Percentiles rank a stretch among this genome's conserved stretches.
Conservation (phyloP, 257 asterid species). For the Dorcoceras hygrometricum region DNA sequence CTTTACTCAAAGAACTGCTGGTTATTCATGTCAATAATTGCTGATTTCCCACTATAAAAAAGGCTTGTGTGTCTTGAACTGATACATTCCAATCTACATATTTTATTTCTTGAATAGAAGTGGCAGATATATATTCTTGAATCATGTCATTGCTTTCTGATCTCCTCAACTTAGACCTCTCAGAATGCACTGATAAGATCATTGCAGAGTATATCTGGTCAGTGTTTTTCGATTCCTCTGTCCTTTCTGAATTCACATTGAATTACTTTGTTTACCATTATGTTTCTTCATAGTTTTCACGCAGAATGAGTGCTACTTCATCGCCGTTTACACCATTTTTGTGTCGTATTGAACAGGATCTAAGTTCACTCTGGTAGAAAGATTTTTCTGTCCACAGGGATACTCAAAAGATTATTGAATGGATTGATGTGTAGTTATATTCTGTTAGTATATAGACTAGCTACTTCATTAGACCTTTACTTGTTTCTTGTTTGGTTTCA, state of each 20-base stretch:
- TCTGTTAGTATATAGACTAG: too few relatives aligned
- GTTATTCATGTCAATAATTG: neutral
- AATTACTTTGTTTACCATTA: neutral
- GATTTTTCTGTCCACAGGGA: neutral
- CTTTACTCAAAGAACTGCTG: too few relatives aligned
- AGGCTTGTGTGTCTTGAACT: neutral
- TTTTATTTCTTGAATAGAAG: neutral
- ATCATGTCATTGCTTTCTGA: slow-evolving; percentile 31
- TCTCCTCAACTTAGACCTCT: slow-evolving; percentile 44
- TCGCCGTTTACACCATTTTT: neutral
- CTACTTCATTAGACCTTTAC: too few relatives aligned
- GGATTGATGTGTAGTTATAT: too few relatives aligned
- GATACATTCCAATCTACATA: neutral
- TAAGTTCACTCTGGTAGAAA: too few relatives aligned
- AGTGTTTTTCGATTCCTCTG: too few relatives aligned
- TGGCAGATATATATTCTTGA: neutral
- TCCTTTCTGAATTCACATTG: too few relatives aligned
- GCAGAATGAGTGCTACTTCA: too few relatives aligned
- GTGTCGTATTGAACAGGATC: neutral
- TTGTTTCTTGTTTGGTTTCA: too few relatives aligned
- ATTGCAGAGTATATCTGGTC: slow-evolving; percentile 53
- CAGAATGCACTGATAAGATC: slow-evolving; percentile 36
- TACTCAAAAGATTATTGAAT: neutral
- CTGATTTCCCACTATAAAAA: neutral
- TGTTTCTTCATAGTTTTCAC: neutral